These are phyloP conservation scores for Ganoderma lingzhi DNA, from an alignment of 1,284 basidiomycete genomes.

Conservation along the genomic window DNA sequence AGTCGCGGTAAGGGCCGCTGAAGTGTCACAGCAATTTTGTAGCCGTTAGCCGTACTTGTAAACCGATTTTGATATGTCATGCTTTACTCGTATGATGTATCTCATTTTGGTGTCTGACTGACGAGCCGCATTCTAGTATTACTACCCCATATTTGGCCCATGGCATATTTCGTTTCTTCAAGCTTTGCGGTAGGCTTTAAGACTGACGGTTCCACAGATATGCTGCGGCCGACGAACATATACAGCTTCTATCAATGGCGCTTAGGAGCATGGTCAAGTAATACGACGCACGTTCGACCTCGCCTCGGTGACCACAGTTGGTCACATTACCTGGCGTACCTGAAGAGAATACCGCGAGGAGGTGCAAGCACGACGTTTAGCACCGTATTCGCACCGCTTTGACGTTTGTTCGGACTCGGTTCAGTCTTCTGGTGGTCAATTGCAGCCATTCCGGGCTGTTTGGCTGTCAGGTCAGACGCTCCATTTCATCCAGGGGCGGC, in stretches of 20 bases:
- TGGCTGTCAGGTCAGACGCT: background rate
- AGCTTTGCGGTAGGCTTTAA: background rate
- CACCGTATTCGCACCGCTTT: background rate
- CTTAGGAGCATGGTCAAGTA: background rate
- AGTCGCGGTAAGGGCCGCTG: background rate
- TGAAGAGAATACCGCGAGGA: background rate
- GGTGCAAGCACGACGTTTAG: background rate
- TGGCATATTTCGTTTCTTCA: too few relatives aligned
- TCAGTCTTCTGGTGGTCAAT: background rate
- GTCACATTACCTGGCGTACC: conserved; percentile 1
- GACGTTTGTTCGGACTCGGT: background rate
- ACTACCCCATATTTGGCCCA: too few relatives aligned
- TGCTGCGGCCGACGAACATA: background rate
- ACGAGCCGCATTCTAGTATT: background rate
- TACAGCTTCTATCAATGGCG: background rate
- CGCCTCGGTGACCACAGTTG: background rate
- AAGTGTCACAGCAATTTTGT: background rate
- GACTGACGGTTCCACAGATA: background rate
- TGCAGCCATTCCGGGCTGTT: background rate
- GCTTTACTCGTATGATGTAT: background rate
- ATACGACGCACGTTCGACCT: conserved; percentile 7
- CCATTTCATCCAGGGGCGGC: background rate
- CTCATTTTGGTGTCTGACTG: background rate
- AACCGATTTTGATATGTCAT: background rate
- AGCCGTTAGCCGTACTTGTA: background rate